Evolutionary conservation across 371 early-diverging fungal genomes (phyloP).

Genomic region (Circinella minor): DNA sequence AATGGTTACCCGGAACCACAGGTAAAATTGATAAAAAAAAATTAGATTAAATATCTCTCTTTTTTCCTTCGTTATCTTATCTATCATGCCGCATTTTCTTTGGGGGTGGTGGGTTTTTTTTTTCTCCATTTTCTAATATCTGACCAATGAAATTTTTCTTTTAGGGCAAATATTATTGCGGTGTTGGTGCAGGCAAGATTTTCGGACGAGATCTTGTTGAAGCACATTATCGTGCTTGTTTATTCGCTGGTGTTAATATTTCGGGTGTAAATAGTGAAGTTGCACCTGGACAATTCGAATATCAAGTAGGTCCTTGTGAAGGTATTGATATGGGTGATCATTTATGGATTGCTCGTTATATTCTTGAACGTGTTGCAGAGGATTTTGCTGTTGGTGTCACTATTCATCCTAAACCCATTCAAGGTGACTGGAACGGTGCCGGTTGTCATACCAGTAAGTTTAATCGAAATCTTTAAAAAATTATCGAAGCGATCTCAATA

Average conservation of each 20-base stretch:
- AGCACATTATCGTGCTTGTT: constrained; percentile 64
- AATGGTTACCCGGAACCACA: constrained; percentile 66
- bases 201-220: constrained; percentile 66
- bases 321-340: constrained; percentile 63
- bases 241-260: constrained; percentile 62
- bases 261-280: constrained; percentile 64
- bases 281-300: constrained; percentile 67
- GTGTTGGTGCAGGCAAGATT: constrained; percentile 55
- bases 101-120: neutral
- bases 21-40: constrained; percentile 23
- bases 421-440: constrained; percentile 61
- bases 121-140: constrained; percentile 19
- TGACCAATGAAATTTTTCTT: constrained; percentile 22
- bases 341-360: constrained; percentile 62
- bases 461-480: no score
- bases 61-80: constrained; percentile 20
- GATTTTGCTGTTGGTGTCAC: constrained; percentile 63
- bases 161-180: constrained; percentile 62
- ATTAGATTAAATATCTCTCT: neutral
- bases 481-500: no score
- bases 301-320: constrained; percentile 65
- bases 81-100: no score
- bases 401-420: constrained; percentile 59
- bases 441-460: constrained; percentile 48
- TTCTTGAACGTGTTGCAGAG: constrained; percentile 62